Conservation (phyloP, 1,284 basidiomycete genomes). For the Ceratobasidium sp. region DNA sequence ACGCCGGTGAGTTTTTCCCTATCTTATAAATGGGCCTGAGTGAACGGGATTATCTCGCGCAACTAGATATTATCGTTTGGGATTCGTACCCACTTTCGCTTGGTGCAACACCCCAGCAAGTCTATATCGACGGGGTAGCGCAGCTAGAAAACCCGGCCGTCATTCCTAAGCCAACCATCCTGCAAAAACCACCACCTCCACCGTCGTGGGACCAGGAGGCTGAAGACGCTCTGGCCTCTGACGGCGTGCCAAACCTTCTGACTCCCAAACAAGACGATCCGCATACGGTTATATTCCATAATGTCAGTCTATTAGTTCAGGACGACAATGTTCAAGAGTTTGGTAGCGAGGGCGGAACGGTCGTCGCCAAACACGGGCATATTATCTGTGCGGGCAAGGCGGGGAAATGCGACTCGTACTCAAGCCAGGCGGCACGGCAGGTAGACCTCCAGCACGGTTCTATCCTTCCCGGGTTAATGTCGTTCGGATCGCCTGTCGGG, state of each 20-base stretch:
- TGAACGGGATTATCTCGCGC: not conserved
- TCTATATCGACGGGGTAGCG: slow-evolving; percentile 56
- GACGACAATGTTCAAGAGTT: slow-evolving; percentile 8
- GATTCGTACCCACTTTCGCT: slow-evolving; percentile 86
- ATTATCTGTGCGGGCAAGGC: slow-evolving; percentile 15
- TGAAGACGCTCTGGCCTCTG: slow-evolving; percentile 25
- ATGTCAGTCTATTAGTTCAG: slow-evolving; percentile 51
- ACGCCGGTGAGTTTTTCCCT: slow-evolving; percentile 62
- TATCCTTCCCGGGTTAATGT: slow-evolving; percentile 49
- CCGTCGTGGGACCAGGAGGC: slow-evolving; percentile 43
- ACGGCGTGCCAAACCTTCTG: slow-evolving; percentile 37
- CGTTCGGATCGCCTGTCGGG: slow-evolving; percentile 48
- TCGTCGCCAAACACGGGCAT: slow-evolving; percentile 28
- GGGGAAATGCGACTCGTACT: slow-evolving; percentile 3
- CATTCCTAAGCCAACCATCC: slow-evolving; percentile 3
- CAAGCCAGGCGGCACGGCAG: not conserved
- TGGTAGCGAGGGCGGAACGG: not conserved
- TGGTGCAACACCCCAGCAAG: slow-evolving; percentile 61
- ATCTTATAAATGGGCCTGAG: slow-evolving; percentile 44
- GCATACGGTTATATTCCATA: slow-evolving; percentile 49
- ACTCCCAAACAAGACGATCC: not conserved
- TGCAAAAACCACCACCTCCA: slow-evolving; percentile 34
- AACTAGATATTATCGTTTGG: slow-evolving; percentile 85
- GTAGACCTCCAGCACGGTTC: slow-evolving; percentile 44
- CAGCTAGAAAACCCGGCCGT: slow-evolving; percentile 52